Conservation (phyloP, 2,329 filamentous ascomycete species). For the Colletotrichum eremochloae region DNA sequence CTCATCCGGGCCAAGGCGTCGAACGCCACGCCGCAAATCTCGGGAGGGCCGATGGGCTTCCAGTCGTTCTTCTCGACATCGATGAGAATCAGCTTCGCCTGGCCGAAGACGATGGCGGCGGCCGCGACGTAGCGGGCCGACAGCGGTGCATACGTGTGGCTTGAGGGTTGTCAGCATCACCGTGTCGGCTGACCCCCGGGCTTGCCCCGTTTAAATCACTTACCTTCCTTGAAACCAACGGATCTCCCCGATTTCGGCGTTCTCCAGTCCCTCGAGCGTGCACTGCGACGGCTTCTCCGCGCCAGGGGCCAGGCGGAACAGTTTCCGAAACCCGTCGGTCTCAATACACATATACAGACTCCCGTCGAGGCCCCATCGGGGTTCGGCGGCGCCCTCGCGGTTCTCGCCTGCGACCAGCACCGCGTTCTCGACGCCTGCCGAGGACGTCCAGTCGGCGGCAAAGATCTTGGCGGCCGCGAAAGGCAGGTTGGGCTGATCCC, state of each 20-base stretch:
- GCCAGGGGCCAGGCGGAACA: conserved; percentile 56
- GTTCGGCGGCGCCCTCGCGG: conserved; percentile 61
- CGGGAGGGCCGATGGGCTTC: conserved; percentile 47
- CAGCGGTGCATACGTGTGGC: conserved; percentile 57
- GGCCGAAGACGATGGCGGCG: conserved; percentile 50
- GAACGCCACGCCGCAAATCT: conserved; percentile 47
- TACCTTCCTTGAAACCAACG: conserved; percentile 51
- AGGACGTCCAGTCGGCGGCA: conserved; percentile 56
- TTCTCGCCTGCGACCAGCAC: conserved; percentile 57
- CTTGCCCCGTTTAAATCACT: conserved; percentile 7
- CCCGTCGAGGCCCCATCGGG: conserved; percentile 64
- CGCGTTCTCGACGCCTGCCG: conserved; percentile 50
- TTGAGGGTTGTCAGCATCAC: conserved; percentile 42
- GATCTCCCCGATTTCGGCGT: conserved; percentile 56
- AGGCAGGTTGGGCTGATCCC: conserved; percentile 67
- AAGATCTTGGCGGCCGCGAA: conserved; percentile 62
- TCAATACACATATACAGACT: conserved; percentile 64
- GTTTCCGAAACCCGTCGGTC: conserved; percentile 59
- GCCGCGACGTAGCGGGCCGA: conserved; percentile 53
- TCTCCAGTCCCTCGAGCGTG: conserved; percentile 54
- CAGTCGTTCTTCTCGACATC: conserved; percentile 52
- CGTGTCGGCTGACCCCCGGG: not conserved
- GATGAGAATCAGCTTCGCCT: conserved; percentile 53
- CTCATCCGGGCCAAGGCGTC: conserved; percentile 54
- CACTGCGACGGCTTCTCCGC: conserved; percentile 49